These are phyloP conservation scores for Crithidia thermophila DNA, from an alignment of 208 protist genomes.

Conservation along the genomic window DNA sequence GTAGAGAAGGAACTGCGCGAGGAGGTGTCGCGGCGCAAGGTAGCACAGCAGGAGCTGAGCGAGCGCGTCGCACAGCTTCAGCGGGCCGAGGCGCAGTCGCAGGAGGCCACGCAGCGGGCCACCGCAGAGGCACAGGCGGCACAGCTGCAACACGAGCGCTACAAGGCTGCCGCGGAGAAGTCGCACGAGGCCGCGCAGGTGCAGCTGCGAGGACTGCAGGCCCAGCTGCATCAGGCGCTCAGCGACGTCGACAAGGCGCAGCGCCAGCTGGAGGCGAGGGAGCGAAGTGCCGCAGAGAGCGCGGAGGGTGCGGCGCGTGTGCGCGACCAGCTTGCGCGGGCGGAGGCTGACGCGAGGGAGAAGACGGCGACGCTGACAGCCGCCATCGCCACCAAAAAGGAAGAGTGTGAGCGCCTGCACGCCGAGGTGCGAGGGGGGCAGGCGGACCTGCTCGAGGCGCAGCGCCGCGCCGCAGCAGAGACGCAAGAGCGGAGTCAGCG, in stretches of 20 bases:
- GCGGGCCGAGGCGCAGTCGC: slow-evolving; percentile 13
- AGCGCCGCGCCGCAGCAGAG: slow-evolving; percentile 39
- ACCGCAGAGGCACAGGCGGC: slow-evolving; percentile 22
- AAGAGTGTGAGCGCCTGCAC: slow-evolving; percentile 47
- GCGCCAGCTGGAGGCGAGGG: slow-evolving; percentile 31
- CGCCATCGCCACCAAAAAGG: slow-evolving; percentile 22
- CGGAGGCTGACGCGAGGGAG: slow-evolving; percentile 42
- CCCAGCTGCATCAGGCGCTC: slow-evolving; percentile 28
- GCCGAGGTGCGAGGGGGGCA: slow-evolving; percentile 48
- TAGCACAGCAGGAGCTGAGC: slow-evolving; percentile 7
- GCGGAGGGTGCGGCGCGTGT: slow-evolving; percentile 10
- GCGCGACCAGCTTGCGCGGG: slow-evolving; percentile 26
- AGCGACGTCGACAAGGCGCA: slow-evolving; percentile 28
- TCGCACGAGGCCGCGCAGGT: slow-evolving; percentile 19
- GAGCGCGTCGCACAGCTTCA: slow-evolving; percentile 34
- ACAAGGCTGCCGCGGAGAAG: slow-evolving; percentile 26
- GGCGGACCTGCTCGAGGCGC: slow-evolving; percentile 39
- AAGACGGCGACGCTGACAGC: slow-evolving; percentile 37
- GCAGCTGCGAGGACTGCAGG: slow-evolving; percentile 32
- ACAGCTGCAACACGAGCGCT: slow-evolving; percentile 20
- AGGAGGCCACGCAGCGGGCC: slow-evolving; percentile 15
- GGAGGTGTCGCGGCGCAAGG: slow-evolving; percentile 23
- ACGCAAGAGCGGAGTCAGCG: slow-evolving; percentile 29
- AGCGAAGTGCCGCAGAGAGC: slow-evolving; percentile 29
- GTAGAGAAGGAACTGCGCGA: slow-evolving; percentile 23